Evolutionary conservation across 495 filamentous ascomycete genomes (phyloP).

Genomic region (Hypoxylon fuscum): DNA sequence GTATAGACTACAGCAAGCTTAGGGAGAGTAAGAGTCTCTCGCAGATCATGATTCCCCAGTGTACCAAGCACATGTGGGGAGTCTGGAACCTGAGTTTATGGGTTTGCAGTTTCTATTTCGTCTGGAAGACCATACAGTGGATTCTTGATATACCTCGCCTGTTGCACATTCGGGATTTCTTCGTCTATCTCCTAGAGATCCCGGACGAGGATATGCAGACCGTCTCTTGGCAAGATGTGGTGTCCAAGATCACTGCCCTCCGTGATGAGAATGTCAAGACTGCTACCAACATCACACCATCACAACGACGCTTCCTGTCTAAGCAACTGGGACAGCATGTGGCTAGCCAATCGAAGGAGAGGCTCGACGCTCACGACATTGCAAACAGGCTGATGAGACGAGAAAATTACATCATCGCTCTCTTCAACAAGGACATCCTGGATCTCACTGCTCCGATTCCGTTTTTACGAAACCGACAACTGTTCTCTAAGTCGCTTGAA

Average conservation of each 20-base stretch:
- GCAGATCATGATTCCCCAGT: slow-evolving; percentile 81
- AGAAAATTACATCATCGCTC: slow-evolving; percentile 94
- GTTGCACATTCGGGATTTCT: slow-evolving; percentile 86
- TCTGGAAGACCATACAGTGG: slow-evolving; percentile 78
- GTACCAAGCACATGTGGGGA: slow-evolving; percentile 86
- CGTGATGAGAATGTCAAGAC: slow-evolving; percentile 88
- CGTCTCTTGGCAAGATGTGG: slow-evolving; percentile 93
- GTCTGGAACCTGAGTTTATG: slow-evolving; percentile 81
- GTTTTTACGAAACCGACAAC: slow-evolving; percentile 77
- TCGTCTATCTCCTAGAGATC: slow-evolving; percentile 82
- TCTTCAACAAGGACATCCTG: slow-evolving; percentile 95
- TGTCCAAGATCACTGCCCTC: slow-evolving; percentile 85
- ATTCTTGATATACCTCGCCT: slow-evolving; percentile 79
- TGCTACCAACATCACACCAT: slow-evolving; percentile 64
- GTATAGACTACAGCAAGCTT: slow-evolving; percentile 82
- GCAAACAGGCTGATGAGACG: slow-evolving; percentile 96
- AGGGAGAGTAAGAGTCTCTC: slow-evolving; percentile 77
- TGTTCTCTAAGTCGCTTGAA: slow-evolving; percentile 82
- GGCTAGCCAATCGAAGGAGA: slow-evolving; percentile 88
- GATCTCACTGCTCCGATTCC: slow-evolving; percentile 87
- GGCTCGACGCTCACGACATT: slow-evolving; percentile 96
- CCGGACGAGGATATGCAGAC: slow-evolving; percentile 95
- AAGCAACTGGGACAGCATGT: slow-evolving; percentile 45
- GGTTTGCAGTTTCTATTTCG: slow-evolving; percentile 88
- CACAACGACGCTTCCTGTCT: slow-evolving; percentile 68